Evolutionary conservation across 1,139 yeast genomes (phyloP), one percentile per base, ranked within the genome.

Genomic region (Blastobotrys persicus): DNA sequence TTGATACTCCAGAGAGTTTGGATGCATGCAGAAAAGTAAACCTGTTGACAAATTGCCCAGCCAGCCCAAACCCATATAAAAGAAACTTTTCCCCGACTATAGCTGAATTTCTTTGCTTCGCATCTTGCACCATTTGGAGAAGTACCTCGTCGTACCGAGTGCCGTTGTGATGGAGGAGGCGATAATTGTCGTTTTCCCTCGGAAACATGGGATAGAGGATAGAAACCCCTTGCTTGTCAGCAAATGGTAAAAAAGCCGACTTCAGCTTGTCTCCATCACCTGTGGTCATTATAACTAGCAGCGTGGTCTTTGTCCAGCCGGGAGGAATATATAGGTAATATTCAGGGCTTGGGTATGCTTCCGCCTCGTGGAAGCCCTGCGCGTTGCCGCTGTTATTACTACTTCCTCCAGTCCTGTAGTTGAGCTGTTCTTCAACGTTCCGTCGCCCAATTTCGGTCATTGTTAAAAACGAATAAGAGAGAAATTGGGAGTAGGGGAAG

Each of bases 21-120:
- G 41, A 37, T 18, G 41, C 41, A 19, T 37, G 14, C 19, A 37
- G 19, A 19, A 37, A 37, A 28, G 41, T 19, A 19, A 37, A 37
- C n/a, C 41, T 17, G 28, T 37, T 37, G 13, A 37, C 28, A 23
- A 37, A 37, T 19, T 18, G 41, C 6, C 28, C 17, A 14, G 26
- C 19, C 3, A 28, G 3, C 7, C 41, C 41, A n/a, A 23, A 7
- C 3, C 41, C 41, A 37, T 37, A 19, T 9, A 37, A 13, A 7
- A 37, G 41, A 13, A 37, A 19, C 28, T 37, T 37, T 4, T 37
- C 28, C n/a, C 16, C 17, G 19, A 17, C 11, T 18, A 37, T 37
- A 37, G 18, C 12, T 37, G 28, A 16, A 13, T 18, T 17, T 4
- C 14, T 5, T 7, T 4, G 2, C 12, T 9, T 19, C 13, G 28